Evolutionary conservation across 2,329 filamentous ascomycete genomes (phyloP).

Genomic region (Calonectria crousiana): DNA sequence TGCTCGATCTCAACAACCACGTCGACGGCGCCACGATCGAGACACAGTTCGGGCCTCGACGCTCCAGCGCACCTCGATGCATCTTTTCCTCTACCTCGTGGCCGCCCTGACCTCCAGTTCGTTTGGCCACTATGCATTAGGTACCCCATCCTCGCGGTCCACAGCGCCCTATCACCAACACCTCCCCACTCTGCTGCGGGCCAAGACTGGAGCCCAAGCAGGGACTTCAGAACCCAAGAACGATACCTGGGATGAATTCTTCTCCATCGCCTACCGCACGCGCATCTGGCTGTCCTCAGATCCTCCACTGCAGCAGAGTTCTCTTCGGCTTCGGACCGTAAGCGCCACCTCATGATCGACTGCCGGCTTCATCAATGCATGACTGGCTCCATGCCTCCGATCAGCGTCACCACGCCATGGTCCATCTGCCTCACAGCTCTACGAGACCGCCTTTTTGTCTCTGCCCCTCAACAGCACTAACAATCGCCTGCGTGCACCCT

Average conservation of each 20-base stretch:
- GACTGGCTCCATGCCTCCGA: neutral
- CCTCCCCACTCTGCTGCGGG: conserved; percentile 17
- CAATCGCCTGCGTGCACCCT: neutral
- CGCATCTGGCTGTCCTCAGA: conserved; percentile 1
- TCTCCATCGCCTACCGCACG: neutral
- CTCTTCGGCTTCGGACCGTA: conserved; percentile 2
- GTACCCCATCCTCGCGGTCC: conserved; percentile 5
- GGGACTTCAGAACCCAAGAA: neutral
- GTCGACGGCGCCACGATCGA: conserved; percentile 35
- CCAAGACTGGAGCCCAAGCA: conserved; percentile 1
- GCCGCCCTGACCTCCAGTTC: conserved; percentile 29
- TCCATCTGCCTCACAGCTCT: neutral
- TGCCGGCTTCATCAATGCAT: neutral
- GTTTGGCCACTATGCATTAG: conserved; percentile 10
- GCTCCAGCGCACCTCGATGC: conserved; percentile 2
- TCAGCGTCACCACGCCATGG: neutral
- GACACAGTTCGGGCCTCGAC: neutral
- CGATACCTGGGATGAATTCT: neutral
- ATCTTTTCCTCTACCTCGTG: conserved; percentile 18
- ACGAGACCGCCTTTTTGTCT: conserved; percentile 14
- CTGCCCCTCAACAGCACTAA: neutral
- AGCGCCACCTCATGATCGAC: conserved; percentile 15
- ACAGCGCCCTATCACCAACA: conserved; percentile 16
- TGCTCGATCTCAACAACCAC: conserved; percentile 16
- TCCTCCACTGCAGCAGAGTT: neutral